These are phyloP conservation scores for Alternaria solani DNA, from an alignment of 2,329 filamentous ascomycete genomes.

Conservation along the genomic window DNA sequence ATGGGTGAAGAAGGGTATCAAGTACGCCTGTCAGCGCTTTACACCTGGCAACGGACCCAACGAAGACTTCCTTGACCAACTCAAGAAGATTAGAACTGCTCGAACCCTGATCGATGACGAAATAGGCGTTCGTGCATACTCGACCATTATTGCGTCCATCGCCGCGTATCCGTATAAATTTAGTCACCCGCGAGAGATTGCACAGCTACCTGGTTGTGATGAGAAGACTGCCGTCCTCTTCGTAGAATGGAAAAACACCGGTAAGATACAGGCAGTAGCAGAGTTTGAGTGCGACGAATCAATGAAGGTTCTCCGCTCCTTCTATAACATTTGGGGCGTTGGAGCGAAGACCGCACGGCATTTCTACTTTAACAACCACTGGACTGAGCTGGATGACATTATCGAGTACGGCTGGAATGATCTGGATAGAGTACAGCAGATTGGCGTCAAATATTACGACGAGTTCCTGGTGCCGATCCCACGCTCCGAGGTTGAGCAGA, in stretches of 20 bases:
- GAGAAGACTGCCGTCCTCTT: constrained; percentile 80
- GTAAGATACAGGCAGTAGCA: constrained; percentile 68
- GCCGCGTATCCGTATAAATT: constrained; percentile 77
- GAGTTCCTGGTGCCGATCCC: constrained; percentile 79
- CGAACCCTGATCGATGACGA: constrained; percentile 77
- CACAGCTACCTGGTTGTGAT: constrained; percentile 78
- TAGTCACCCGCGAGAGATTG: constrained; percentile 54
- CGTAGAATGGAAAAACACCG: constrained; percentile 73
- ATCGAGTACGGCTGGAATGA: constrained; percentile 80
- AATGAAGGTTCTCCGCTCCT: constrained; percentile 70
- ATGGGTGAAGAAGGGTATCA: constrained; percentile 69
- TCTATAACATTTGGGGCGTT: constrained; percentile 93
- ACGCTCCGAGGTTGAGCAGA: constrained; percentile 74
- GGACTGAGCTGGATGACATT: constrained; percentile 85
- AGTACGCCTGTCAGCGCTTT: constrained; percentile 82
- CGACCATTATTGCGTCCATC: constrained; percentile 82
- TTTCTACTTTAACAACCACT: constrained; percentile 79
- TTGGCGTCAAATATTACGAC: constrained; percentile 92
- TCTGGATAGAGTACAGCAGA: constrained; percentile 84
- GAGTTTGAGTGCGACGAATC: constrained; percentile 70
- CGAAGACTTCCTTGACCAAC: constrained; percentile 73
- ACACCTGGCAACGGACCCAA: constrained; percentile 77
- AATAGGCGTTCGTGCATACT: constrained; percentile 85
- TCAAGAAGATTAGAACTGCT: constrained; percentile 76
- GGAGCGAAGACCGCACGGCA: constrained; percentile 80